Evolutionary conservation across 305 asterid genomes (phyloP).

Genomic region (Solanum hybrid): DNA sequence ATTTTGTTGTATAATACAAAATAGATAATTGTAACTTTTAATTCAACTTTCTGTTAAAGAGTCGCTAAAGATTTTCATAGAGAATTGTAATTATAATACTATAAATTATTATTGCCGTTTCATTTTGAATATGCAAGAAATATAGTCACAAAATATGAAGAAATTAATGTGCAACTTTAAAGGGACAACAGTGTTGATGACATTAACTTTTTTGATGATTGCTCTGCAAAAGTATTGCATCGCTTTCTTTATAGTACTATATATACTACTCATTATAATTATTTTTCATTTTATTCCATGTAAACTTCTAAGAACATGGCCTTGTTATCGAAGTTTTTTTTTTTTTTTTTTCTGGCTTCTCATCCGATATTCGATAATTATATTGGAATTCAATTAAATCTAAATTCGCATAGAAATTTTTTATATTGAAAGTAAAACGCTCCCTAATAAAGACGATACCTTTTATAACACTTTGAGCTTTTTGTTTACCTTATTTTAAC

Average conservation of each 20-base stretch:
- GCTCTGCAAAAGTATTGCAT: conserved; percentile 17
- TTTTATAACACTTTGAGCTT: neutral
- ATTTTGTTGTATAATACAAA: neutral
- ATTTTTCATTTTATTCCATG: neutral
- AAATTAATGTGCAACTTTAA: conserved; percentile 12
- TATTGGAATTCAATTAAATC: no score
- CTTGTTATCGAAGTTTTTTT: neutral
- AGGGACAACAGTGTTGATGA: conserved; percentile 21
- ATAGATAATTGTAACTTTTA: neutral
- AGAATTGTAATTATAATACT: neutral
- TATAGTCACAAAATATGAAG: neutral
- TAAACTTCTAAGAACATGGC: conserved; percentile 21
- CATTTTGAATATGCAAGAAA: neutral
- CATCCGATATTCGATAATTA: neutral
- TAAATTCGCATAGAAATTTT: accelerated
- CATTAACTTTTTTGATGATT: conserved; percentile 5
- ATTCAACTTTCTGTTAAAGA: neutral
- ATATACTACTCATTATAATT: neutral
- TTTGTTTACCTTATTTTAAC: neutral
- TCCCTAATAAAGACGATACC: neutral
- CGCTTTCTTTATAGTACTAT: neutral
- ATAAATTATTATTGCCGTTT: neutral
- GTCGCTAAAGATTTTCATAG: neutral
- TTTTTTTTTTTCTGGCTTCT: neutral
- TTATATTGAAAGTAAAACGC: no score